phyloP scores from a whole-genome alignment of 345 rosid species.

The Noccaea bulbosa region DNA sequence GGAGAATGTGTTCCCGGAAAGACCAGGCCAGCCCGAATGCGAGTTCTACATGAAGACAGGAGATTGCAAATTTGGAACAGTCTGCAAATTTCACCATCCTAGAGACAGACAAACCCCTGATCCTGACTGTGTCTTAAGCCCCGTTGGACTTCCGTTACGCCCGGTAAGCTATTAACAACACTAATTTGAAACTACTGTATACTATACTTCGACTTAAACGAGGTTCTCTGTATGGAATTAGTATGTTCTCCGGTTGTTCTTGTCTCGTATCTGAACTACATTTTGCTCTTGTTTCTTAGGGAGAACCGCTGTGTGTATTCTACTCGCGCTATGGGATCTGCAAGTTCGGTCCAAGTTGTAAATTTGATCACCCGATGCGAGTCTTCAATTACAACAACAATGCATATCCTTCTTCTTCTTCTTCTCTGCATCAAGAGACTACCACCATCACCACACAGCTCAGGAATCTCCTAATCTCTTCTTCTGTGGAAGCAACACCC shows the following conservation, averaged over 20 bases:
- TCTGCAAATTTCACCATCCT: slow-evolving; percentile 96
- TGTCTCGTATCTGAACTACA: no score
- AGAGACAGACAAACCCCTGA: slow-evolving; percentile 88
- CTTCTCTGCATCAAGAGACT: slow-evolving; percentile 7
- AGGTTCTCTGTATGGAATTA: no score
- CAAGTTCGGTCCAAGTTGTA: slow-evolving; percentile 97
- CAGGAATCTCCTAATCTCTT: slow-evolving; percentile 14
- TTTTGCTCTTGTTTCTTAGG: slow-evolving; percentile 46
- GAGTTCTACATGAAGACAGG: slow-evolving; percentile 99
- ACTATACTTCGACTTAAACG: no score
- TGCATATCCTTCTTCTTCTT: slow-evolving; percentile 22
- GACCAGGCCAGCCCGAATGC: slow-evolving; percentile 96
- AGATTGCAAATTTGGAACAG: slow-evolving; percentile 95
- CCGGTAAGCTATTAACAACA: slow-evolving; percentile 49
- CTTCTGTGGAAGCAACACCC: slow-evolving; percentile 19
- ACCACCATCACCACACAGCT: slow-evolving; percentile 10
- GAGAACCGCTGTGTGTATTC: slow-evolving; percentile 82
- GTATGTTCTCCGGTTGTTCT: no score
- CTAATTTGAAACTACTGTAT: no score
- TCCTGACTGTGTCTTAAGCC: slow-evolving; percentile 88
- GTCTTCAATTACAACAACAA: slow-evolving; percentile 55
- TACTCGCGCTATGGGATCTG: slow-evolving; percentile 86
- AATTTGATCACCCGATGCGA: slow-evolving; percentile 91
- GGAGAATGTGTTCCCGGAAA: slow-evolving; percentile 90
- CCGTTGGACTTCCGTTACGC: slow-evolving; percentile 93